These are phyloP conservation scores for Blastobotrys buckinghamii DNA, from an alignment of 1,139 yeast genomes.

Conservation along the genomic window DNA sequence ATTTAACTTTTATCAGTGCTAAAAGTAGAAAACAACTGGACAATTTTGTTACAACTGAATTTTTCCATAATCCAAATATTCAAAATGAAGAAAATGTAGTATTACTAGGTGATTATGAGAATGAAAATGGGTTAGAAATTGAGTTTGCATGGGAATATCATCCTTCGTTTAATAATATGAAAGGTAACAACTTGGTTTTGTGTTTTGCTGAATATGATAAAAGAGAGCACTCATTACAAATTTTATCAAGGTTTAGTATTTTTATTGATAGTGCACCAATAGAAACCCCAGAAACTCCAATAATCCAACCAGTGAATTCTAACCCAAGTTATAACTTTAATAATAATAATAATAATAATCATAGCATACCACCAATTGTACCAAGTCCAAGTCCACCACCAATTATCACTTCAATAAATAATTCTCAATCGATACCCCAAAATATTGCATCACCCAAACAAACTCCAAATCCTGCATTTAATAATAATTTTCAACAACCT, in stretches of 20 bases:
- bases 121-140: conserved; percentile 15
- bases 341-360: neutral
- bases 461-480: neutral
- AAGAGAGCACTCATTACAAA: conserved; percentile 32
- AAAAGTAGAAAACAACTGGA: conserved; percentile 29
- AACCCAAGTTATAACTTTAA: conserved; percentile 2
- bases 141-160: conserved; percentile 32
- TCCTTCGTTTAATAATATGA: conserved; percentile 13
- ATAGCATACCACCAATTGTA: conserved; percentile 4
- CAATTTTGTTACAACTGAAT: conserved; percentile 33
- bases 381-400: conserved; percentile 16
- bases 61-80: conserved; percentile 38
- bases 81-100: conserved; percentile 36
- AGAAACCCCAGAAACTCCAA: conserved; percentile 1
- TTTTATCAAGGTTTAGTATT: conserved; percentile 32
- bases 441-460: neutral
- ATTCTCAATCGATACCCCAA: neutral
- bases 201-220: conserved; percentile 39
- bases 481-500: neutral
- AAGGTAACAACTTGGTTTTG: conserved; percentile 24
- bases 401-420: neutral
- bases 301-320: neutral
- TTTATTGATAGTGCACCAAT: conserved; percentile 26
- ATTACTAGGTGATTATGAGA: conserved; percentile 32
- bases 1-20: conserved; percentile 34